phyloP scores from a whole-genome alignment of 139 green algal species.

The Coelastrella sp. region DNA sequence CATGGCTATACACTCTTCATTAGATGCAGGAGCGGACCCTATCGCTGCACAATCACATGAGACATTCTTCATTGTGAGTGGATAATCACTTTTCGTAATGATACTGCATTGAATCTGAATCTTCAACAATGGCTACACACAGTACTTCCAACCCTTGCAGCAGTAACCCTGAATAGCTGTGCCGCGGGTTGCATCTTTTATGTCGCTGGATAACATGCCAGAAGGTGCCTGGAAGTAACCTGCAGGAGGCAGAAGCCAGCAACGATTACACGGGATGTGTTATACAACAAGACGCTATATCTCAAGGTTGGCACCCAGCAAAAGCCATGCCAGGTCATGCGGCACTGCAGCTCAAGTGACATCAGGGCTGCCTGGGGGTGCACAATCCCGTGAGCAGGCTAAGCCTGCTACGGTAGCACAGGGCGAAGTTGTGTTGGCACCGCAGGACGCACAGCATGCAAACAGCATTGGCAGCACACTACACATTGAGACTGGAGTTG shows the following conservation, averaged over 20 bases:
- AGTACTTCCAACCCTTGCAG: conserved; percentile 34
- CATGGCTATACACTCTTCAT: too few species aligned
- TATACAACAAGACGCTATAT: background rate
- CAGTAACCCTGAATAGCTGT: conserved; percentile 23
- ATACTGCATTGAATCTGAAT: too few species aligned
- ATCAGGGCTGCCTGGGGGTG: too few species aligned
- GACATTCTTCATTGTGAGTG: too few species aligned
- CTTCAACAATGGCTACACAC: background rate
- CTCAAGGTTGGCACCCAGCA: background rate
- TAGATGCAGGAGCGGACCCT: too few species aligned
- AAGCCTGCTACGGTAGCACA: too few species aligned
- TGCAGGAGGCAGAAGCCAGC: background rate
- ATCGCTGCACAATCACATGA: too few species aligned
- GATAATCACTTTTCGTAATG: too few species aligned
- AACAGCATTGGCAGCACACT: background rate
- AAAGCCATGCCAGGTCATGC: too few species aligned
- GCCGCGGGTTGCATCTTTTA: conserved; percentile 12
- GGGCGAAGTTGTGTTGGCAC: background rate
- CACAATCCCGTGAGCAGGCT: too few species aligned
- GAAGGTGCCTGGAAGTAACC: conserved; percentile 27
- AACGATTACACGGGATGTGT: background rate
- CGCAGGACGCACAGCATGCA: background rate
- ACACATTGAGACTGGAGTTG: background rate
- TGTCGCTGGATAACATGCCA: background rate
- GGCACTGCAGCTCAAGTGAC: too few species aligned